A percentile compares a stretch with the other conserved stretches of the same genome.
These are phyloP conservation scores for Sphagnum fallax DNA, from an alignment of 228 moss, liverwort and hornwort genomes.

Conservation along the genomic window DNA sequence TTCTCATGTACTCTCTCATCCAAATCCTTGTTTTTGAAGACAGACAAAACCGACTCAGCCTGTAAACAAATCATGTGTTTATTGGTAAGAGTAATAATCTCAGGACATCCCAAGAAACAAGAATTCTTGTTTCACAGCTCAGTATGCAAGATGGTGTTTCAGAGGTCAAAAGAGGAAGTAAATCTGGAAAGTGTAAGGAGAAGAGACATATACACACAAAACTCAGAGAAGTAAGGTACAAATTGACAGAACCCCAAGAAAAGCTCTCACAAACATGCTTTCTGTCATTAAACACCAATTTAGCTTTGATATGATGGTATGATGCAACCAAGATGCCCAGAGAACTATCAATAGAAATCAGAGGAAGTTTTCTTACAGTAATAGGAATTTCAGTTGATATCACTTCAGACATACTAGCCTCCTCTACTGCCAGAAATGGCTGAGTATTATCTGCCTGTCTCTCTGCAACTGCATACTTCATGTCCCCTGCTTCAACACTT, in stretches of 20 bases:
- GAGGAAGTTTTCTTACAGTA: slow-evolving; percentile 36
- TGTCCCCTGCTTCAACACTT: slow-evolving; percentile 75
- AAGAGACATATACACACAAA: no score
- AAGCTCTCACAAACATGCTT: no score
- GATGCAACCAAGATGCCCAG: no score
- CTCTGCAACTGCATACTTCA: slow-evolving; percentile 76
- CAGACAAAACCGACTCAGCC: slow-evolving; percentile 16
- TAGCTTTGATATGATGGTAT: no score
- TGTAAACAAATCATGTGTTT: background rate
- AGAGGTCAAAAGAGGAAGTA: no score
- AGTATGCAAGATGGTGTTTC: slow-evolving; percentile 9
- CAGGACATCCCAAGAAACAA: background rate
- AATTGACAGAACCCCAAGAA: no score
- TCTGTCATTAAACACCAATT: no score
- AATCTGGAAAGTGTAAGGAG: no score
- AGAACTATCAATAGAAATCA: background rate
- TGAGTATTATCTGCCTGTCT: slow-evolving; percentile 68
- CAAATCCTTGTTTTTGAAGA: slow-evolving; percentile 7
- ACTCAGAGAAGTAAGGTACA: no score
- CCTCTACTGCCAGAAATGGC: slow-evolving; percentile 72
- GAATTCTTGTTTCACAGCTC: slow-evolving; percentile 24
- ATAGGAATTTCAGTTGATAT: slow-evolving; percentile 40
- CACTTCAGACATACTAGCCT: slow-evolving; percentile 71
- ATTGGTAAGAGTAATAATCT: no score
- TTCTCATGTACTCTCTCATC: slow-evolving; percentile 42